These are phyloP conservation scores for Polychaeton citri DNA, from an alignment of 2,329 filamentous ascomycete genomes.

Conservation along the genomic window DNA sequence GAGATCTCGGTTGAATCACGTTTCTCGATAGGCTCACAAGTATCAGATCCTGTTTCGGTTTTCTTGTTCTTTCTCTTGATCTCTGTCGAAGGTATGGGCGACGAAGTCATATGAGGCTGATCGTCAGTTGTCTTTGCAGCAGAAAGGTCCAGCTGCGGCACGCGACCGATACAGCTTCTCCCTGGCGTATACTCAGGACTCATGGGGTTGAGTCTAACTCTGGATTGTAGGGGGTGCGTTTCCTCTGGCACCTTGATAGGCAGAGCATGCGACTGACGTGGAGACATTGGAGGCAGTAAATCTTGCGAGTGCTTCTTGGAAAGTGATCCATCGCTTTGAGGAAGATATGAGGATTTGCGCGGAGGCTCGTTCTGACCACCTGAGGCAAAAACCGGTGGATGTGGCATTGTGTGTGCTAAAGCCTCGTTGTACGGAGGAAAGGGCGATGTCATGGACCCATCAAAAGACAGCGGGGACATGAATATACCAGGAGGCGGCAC, in stretches of 20 bases:
- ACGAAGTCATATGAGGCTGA: background rate
- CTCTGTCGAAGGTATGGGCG: background rate
- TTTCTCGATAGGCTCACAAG: background rate
- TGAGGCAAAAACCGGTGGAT: background rate
- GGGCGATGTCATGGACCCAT: constrained; percentile 15
- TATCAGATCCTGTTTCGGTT: background rate
- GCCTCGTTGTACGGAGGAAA: constrained; percentile 4
- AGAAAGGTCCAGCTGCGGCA: background rate
- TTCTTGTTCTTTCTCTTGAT: background rate
- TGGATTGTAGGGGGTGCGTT: constrained; percentile 10
- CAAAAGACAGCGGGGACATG: constrained; percentile 15
- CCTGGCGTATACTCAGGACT: constrained; percentile 25
- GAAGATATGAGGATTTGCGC: constrained; percentile 2
- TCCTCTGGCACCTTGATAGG: constrained; percentile 21
- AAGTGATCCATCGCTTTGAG: constrained; percentile 14
- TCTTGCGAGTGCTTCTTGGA: constrained; percentile 4
- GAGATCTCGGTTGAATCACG: constrained; percentile 8
- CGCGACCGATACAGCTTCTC: background rate
- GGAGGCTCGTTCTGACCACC: background rate
- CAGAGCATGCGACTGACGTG: constrained; percentile 16
- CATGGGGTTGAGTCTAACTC: constrained; percentile 24
- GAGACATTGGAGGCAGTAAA: constrained; percentile 8
- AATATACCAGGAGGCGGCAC: constrained; percentile 14
- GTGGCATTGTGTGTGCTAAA: background rate
- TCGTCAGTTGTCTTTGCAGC: background rate